Base-by-base conservation (phyloP, 805 yeast genomes). In the Ogataea chonburiensis region DNA sequence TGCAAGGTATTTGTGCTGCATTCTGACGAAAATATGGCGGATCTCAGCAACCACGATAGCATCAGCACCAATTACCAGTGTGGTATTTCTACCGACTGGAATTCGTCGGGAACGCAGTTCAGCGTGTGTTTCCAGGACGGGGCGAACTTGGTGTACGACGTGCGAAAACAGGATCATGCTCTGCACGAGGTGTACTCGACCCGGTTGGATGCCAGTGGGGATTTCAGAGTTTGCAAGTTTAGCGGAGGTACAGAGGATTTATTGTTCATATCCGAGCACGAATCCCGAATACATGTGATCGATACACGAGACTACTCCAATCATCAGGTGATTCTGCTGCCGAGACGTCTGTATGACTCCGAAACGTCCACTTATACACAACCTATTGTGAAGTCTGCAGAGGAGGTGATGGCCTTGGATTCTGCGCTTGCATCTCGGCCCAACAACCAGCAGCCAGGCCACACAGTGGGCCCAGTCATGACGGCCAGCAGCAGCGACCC, bases 51-150 rank as follows among this genome's bases (percentile, higher is more conserved):
- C 65, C 34, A 63, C 57, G 43, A 66, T 56, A 39, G 38, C 28
- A 52, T 55, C 40, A 66, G 38, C 7, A 79, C 91, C 0, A 58
- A 66, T 2, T 79, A 82, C 39, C 95, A 85, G 48, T 75, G 82
- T 29, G 96, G 96, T 3, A 86, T 88, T 54, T 88, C 95, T 5
- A 78, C 86, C 0, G 75, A 83, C 18, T 88, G 81, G 63, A 80
- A 81, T 42, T 73, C 81, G n/a, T 79, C 86, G 28, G 95, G 91
- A 14, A 49, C 69, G 34, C 70, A 78, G 44, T 83, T 89, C 55
- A 79, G 93, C 1, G 78, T 85, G 0, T 80, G 88, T 16, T 87
- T 87, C 57, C 96, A 89, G 60, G 88, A 85, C 54, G 98, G 98
- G 5, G 64, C 76, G 14, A 79, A 91, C 42, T 67, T 79, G 44